phyloP scores from a whole-genome alignment of 352 stramenopile species.

The Globisporangium uncinulatum region DNA sequence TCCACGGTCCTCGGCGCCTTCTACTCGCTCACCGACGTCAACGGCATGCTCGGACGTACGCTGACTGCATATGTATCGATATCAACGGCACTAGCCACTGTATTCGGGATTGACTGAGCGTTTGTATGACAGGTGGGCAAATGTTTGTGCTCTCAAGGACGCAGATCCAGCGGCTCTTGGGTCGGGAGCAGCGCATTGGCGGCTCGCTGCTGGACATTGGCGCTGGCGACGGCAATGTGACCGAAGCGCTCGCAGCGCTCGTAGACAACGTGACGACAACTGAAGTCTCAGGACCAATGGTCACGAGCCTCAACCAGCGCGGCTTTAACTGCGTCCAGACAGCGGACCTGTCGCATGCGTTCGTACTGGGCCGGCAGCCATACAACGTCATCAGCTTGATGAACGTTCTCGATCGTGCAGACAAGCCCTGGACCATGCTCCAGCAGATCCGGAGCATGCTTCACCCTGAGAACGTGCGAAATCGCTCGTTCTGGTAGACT shows the following conservation, averaged over 20 bases:
- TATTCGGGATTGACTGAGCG: too few relatives aligned
- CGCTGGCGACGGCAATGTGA: slow-evolving; percentile 82
- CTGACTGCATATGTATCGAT: slow-evolving; percentile 1
- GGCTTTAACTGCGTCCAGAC: slow-evolving; percentile 79
- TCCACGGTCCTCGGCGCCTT: slow-evolving; percentile 72
- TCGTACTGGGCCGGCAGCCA: slow-evolving; percentile 56
- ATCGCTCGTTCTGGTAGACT: too few relatives aligned
- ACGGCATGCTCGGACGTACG: slow-evolving; percentile 77
- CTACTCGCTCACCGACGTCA: slow-evolving; percentile 79
- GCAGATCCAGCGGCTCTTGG: slow-evolving; percentile 65
- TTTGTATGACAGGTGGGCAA: slow-evolving; percentile 48
- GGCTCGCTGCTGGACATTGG: slow-evolving; percentile 74
- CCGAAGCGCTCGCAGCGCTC: slow-evolving; percentile 66
- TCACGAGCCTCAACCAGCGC: slow-evolving; percentile 60
- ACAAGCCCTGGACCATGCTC: slow-evolving; percentile 79
- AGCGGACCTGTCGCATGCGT: slow-evolving; percentile 56
- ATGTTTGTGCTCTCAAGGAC: slow-evolving; percentile 82
- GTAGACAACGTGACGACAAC: slow-evolving; percentile 64
- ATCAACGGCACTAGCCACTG: background rate
- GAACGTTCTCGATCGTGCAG: slow-evolving; percentile 77
- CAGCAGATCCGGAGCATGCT: slow-evolving; percentile 70
- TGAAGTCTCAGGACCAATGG: slow-evolving; percentile 77
- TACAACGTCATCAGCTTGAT: slow-evolving; percentile 84
- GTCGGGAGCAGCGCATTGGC: slow-evolving; percentile 35
- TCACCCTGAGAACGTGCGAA: slow-evolving; percentile 48